A percentile compares a stretch with the other conserved stretches of the same genome.
These are phyloP conservation scores for Vitis rupestris DNA, from an alignment of 164 flowering plant genomes.

Conservation along the genomic window DNA sequence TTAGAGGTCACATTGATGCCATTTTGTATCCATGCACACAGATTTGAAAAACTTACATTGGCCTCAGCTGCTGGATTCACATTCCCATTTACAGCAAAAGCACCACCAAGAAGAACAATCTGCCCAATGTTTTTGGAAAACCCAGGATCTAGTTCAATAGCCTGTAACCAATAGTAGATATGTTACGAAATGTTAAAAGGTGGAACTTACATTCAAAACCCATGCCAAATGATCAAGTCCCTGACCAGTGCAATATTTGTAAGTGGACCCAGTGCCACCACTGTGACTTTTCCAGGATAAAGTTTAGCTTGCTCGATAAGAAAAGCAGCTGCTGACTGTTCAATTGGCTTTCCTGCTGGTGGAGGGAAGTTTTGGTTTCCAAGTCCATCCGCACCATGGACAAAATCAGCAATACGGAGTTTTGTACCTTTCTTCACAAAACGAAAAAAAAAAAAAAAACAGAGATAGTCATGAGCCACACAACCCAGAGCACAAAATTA, in stretches of 20 bases:
- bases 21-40: background rate
- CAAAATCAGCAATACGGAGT: slow-evolving; percentile 93
- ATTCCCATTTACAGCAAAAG: slow-evolving; percentile 90
- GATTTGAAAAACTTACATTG: slow-evolving; percentile 53
- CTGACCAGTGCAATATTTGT: slow-evolving; percentile 90
- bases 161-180: slow-evolving; percentile 38
- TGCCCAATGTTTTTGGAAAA: slow-evolving; percentile 73
- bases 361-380: slow-evolving; percentile 91
- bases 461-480: slow-evolving; percentile 1
- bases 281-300: slow-evolving; percentile 76
- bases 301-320: slow-evolving; percentile 65
- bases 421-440: slow-evolving; percentile 72
- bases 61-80: slow-evolving; percentile 99
- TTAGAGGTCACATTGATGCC: background rate
- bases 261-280: slow-evolving; percentile 91
- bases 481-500: background rate
- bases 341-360: slow-evolving; percentile 66
- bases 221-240: slow-evolving; percentile 6
- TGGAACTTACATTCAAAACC: background rate
- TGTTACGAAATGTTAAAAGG: background rate
- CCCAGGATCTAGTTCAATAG: slow-evolving; percentile 67
- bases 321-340: slow-evolving; percentile 68
- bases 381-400: slow-evolving; percentile 90
- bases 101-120: slow-evolving; percentile 90
- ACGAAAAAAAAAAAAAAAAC: background rate